Evolutionary conservation across 768 basidiomycete genomes (phyloP), one percentile per base, ranked within the genome.

Genomic region (Amanita molliuscula): DNA sequence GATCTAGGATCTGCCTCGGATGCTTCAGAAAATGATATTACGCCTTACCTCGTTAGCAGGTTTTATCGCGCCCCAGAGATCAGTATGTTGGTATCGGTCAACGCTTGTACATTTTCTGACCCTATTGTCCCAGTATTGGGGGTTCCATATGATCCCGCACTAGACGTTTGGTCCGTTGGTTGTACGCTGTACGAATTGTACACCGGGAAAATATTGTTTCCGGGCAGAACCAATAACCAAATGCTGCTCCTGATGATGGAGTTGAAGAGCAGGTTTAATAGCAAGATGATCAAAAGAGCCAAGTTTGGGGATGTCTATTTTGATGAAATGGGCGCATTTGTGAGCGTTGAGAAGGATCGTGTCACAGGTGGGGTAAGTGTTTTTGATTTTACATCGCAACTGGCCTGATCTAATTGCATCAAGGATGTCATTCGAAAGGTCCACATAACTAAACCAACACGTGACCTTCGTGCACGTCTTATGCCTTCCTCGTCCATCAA

Each of bases 1-100:
- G 96, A 99, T 66, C 70, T 99, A 28, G 96, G 96, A n/a, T 95
- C 92, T 2, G 96, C 96, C 1, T 88, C 88, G 6, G 95, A 98
- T 64, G 86, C 84, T 1, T 84, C 84, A 6, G 95, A 97, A 65
- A 92, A 91, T 64, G 96, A 96, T 29, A 93, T 98, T 58, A 97
- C 96, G 6, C 96, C 96, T 8, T 98, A 99, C 66, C 82, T 99
- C 49, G 96, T 97, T 53, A 92, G 89, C 57, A 76, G 96, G 41
- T 99, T 98, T 68, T 98, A 99, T 63, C 88, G 96, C 38, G 95
- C 95, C 2, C 96, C 96, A 2, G 96, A 99, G 70, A 98, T 98
- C 62, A 99, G 95, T 97, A 62, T 79, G 74, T 55, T 18, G 48
- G 31, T 52, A 54, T 9, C 34, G 47, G 11, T 38, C 44, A 31